Percentiles rank a stretch among this genome's conserved stretches.
Conservation (phyloP, 805 yeast species). For the Hanseniaspora clermontiae region DNA sequence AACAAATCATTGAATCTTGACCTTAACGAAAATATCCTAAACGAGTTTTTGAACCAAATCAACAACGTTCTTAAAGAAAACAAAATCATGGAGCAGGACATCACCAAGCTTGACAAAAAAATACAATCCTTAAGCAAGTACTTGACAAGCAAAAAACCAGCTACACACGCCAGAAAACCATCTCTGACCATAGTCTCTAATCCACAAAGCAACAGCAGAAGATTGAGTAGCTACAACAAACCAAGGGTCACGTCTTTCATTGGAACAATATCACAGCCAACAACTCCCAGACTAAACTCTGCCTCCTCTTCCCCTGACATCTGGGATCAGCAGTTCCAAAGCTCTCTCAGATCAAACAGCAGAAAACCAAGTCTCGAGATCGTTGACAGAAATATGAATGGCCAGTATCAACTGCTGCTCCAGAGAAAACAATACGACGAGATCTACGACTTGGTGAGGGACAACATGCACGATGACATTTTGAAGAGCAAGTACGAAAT, state of each 20-base stretch:
- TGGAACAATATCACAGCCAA: background rate
- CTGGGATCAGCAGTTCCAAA: slow-evolving; percentile 10
- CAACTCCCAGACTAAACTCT: slow-evolving; percentile 5
- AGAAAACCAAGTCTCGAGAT: background rate
- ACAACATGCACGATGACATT: background rate
- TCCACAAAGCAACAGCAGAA: background rate
- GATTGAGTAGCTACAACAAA: slow-evolving; percentile 8
- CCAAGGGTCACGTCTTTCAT: slow-evolving; percentile 2
- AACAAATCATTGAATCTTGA: slow-evolving; percentile 3
- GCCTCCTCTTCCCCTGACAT: slow-evolving; percentile 3
- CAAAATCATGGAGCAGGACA: background rate
- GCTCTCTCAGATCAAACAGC: background rate
- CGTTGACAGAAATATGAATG: background rate
- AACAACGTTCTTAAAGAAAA: background rate
- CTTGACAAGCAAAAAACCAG: background rate
- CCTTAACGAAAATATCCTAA: background rate
- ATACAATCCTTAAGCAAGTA: background rate
- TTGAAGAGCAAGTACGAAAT: background rate
- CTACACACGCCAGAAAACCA: background rate
- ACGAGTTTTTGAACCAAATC: background rate
- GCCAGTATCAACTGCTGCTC: background rate
- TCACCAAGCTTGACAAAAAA: slow-evolving; percentile 6
- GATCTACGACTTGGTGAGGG: background rate
- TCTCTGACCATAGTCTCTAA: background rate
- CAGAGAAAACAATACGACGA: slow-evolving; percentile 10